A percentile compares a stretch with the other conserved stretches of the same genome.
These are phyloP conservation scores for Trypanosoma vivax DNA, from an alignment of 208 protist species.

Conservation along the genomic window DNA sequence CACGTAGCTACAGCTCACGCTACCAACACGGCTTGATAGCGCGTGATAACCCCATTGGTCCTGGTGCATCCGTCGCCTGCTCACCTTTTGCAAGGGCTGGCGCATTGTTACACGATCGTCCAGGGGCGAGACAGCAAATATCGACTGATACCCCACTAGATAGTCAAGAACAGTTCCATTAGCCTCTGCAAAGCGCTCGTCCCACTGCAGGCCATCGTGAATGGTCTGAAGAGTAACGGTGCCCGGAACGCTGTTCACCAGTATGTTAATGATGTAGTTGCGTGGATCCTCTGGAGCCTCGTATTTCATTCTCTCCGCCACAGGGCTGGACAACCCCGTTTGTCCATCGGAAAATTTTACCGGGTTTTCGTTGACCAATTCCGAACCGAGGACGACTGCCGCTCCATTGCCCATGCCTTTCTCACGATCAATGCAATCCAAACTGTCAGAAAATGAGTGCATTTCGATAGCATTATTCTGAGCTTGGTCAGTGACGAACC, in stretches of 20 bases:
- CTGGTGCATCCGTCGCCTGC: slow-evolving; percentile 1
- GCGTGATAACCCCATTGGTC: slow-evolving; percentile 19
- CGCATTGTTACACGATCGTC: slow-evolving; percentile 57
- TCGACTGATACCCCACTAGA: slow-evolving; percentile 68
- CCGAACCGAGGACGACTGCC: no score
- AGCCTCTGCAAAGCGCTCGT: slow-evolving; percentile 25
- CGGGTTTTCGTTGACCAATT: no score
- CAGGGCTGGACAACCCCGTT: no score
- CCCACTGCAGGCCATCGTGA: slow-evolving; percentile 37
- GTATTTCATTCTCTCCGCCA: slow-evolving; percentile 23
- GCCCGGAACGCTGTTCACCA: slow-evolving; percentile 39
- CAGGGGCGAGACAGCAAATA: slow-evolving; percentile 67
- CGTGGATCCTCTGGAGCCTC: slow-evolving; percentile 37
- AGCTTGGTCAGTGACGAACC: no score
- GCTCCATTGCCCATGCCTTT: no score
- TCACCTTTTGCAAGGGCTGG: slow-evolving; percentile 15
- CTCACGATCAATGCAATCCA: no score
- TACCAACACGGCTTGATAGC: slow-evolving; percentile 48
- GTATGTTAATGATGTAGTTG: slow-evolving; percentile 43
- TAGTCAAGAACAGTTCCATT: slow-evolving; percentile 58
- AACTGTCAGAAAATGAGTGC: no score
- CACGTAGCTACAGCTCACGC: slow-evolving; percentile 56
- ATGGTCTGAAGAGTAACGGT: slow-evolving; percentile 45
- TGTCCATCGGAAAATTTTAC: no score
- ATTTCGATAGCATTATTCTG: no score